These are phyloP conservation scores for Cardiospermum halicacabum DNA, from an alignment of 345 rosid species.

Conservation along the genomic window DNA sequence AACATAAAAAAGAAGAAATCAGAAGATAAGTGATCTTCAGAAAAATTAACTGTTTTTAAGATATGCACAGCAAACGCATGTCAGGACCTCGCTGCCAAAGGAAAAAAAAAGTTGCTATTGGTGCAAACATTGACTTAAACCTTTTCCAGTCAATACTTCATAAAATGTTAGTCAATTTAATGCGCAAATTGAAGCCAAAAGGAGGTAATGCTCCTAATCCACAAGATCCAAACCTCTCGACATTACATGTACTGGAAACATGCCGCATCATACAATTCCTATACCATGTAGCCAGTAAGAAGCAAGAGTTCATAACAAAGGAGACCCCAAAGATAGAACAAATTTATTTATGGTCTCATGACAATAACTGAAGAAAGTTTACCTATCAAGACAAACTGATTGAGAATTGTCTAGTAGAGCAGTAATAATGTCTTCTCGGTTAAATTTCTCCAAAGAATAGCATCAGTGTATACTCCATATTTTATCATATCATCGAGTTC, in stretches of 20 bases:
- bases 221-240: neutral
- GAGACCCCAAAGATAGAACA: neutral
- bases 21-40: neutral
- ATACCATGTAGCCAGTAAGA: neutral
- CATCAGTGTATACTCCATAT: neutral
- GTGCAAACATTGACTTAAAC: neutral
- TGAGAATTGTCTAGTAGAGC: neutral
- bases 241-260: neutral
- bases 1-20: neutral
- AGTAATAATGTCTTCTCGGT: neutral
- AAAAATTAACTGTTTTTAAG: neutral
- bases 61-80: neutral
- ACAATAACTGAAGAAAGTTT: neutral
- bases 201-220: neutral
- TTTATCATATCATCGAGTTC: neutral
- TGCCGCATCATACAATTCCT: neutral
- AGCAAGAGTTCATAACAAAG: neutral
- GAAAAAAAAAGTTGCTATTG: neutral
- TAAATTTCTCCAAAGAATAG: neutral
- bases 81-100: neutral
- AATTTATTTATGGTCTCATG: neutral
- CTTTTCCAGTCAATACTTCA: neutral
- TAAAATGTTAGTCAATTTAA: neutral
- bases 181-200: neutral
- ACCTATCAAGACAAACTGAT: neutral